These are phyloP conservation scores for Pythium rhizo-oryzae DNA, from an alignment of 352 stramenopile genomes.

Conservation along the genomic window DNA sequence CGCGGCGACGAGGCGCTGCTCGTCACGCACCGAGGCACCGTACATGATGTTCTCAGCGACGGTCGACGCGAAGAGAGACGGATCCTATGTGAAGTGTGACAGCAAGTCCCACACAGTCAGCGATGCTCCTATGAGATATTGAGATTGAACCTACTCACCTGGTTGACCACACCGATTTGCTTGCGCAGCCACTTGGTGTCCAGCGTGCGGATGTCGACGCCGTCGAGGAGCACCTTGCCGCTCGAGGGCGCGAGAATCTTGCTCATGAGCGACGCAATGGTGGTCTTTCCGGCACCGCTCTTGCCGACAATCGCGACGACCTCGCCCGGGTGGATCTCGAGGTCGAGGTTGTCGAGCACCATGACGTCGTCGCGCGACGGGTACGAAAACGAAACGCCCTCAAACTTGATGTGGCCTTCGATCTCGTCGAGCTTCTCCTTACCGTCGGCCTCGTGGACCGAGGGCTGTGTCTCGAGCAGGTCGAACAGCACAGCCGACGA, in stretches of 20 bases:
- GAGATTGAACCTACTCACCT: conserved; percentile 22
- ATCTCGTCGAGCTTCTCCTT: conserved; percentile 48
- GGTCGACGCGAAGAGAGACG: conserved; percentile 79
- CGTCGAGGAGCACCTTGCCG: conserved; percentile 67
- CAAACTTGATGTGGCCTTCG: conserved; percentile 72
- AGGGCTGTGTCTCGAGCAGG: conserved; percentile 52
- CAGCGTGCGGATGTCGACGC: conserved; percentile 67
- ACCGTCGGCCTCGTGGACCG: conserved; percentile 35
- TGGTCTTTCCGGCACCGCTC: conserved; percentile 86
- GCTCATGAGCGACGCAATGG: conserved; percentile 79
- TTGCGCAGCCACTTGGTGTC: conserved; percentile 77
- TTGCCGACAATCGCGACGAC: conserved; percentile 87
- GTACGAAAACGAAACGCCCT: conserved; percentile 86
- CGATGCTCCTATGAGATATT: not conserved
- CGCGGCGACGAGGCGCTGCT: conserved; percentile 56
- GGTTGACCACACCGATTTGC: conserved; percentile 89
- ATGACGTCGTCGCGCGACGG: conserved; percentile 69
- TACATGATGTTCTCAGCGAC: conserved; percentile 90
- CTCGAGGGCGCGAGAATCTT: conserved; percentile 72
- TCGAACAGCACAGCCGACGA: conserved; percentile 75
- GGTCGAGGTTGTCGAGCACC: conserved; percentile 64
- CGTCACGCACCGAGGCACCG: conserved; percentile 51
- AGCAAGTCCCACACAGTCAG: conserved; percentile 4
- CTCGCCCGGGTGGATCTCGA: conserved; percentile 77
- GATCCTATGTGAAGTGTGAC: conserved; percentile 38